Percentiles rank a stretch among this genome's conserved stretches.
These are phyloP conservation scores for Leptographium flavum DNA, from an alignment of 2,329 filamentous ascomycete genomes.

Conservation along the genomic window DNA sequence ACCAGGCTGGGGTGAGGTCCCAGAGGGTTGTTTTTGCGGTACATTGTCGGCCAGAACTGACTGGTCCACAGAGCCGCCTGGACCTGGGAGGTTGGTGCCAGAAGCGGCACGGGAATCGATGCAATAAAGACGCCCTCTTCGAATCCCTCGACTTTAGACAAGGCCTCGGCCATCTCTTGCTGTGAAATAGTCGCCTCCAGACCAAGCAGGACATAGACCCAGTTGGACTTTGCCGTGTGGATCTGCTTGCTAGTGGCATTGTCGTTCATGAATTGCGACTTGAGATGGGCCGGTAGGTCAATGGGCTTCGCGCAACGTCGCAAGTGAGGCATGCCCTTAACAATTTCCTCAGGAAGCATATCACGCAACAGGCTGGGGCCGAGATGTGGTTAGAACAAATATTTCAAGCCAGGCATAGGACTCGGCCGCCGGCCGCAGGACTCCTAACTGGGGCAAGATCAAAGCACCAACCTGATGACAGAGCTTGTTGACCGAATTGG, in stretches of 20 bases:
- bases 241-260: conserved; percentile 37
- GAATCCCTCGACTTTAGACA: conserved; percentile 35
- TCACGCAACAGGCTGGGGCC: conserved; percentile 36
- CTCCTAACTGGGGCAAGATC: neutral
- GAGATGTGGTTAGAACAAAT: neutral
- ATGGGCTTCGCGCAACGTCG: conserved; percentile 61
- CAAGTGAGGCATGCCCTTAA: conserved; percentile 55
- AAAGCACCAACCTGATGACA: conserved; percentile 49
- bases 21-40: conserved; percentile 76
- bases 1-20: conserved; percentile 70
- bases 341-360: conserved; percentile 43
- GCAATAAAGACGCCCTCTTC: conserved; percentile 40
- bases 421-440: too few relatives aligned
- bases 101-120: conserved; percentile 53
- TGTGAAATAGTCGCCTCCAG: conserved; percentile 36
- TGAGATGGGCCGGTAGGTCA: conserved; percentile 53
- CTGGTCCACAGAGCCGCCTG: conserved; percentile 63
- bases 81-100: conserved; percentile 60
- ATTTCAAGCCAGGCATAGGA: neutral
- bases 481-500: conserved; percentile 58
- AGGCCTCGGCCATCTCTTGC: conserved; percentile 33
- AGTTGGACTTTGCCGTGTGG: conserved; percentile 44
- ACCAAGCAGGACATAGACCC: conserved; percentile 44
- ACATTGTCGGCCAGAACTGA: conserved; percentile 72
- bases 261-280: conserved; percentile 46